Evolutionary conservation across 2,329 filamentous ascomycete species (phyloP), one percentile per base, ranked within the genome.

Genomic region (Colletotrichum sp.): DNA sequence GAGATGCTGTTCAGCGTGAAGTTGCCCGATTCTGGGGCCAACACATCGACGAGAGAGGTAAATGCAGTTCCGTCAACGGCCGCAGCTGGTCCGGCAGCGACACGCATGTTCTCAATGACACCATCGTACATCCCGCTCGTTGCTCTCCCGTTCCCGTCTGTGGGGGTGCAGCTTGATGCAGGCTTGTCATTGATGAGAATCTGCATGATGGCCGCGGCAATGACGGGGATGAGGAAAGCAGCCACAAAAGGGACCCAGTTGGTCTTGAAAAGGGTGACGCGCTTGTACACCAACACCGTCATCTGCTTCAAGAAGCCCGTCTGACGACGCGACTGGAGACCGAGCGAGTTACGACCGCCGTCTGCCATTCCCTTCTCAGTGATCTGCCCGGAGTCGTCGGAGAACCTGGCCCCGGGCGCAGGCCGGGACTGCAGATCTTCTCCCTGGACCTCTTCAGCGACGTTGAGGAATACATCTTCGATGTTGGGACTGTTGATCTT

Each of bases 401-500:
- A 68, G 39, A 32, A 60, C 36, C 67, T 28, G 30, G 63, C 21
- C 21, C 77, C 73, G 0, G 21, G 24, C 2, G 34, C 24, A 2
- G 39, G 57, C 3, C 28, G 16, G 1, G 70, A 59, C 15, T 52
- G 44, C 1, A 59, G 8, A 7, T 30, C n/a, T 81, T 79, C 64
- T 83, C 84, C 78, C 93, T 91, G 6, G 74, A 95, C 90, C 83
- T 98, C 96, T 80, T 96, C 95, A 0, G 96, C 95, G 49, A 98
- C 89, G 78, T 95, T 93, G 30, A 98, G 86, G 83, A 98, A 98
- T 0, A 98, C 96, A 79, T 98, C 96, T 82, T 98, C 96, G 49
- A 98, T 96, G 0, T 95, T 98, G 1, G 96, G 96, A 0, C 95
- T 95, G 18, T 94, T 94, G 79, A 98, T 94, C 71, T 96, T 93